Evolutionary conservation across 768 basidiomycete genomes (phyloP), one percentile per base, ranked within the genome.

Genomic region (Fomitopsis serialis): DNA sequence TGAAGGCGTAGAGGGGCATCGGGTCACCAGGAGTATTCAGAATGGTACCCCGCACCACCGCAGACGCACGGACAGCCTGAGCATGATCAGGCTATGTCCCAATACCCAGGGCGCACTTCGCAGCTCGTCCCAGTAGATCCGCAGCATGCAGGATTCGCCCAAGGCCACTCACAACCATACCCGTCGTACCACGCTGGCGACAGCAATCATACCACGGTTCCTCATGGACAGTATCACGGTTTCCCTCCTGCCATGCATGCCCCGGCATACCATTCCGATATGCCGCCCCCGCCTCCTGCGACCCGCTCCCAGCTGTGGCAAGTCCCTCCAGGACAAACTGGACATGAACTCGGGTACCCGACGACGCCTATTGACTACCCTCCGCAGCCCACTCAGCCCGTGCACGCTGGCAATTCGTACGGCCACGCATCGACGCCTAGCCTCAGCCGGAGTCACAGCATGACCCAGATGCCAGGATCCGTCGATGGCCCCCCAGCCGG

Each of bases 401-500:
- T 51, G 19, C 57, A 42, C 8, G 45, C 40, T 23, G 19, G 45
- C 9, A 50, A 48, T 12, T 40, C 50, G 2, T 34, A n/a, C 25
- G 54, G 47, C 21, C 42, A 21, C 37, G 23, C n/a, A 19, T 49
- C 11, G 11, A 51, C n/a, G 17, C 54, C 11, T 10, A 51, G 17
- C 42, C 54, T 17, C 54, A 49, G 42, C 48, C 42, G 42, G 45
- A 45, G 42, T 46, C 57, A 27, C 53, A 53, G 29, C 63, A 56
- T 32, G 63, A 53, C 24, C 49, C 52, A 32, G 53, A 29, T 12
- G 58, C 59, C 58, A 50, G 19, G 67, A 67, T 10, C 56, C 60
- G 27, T 60, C n/a, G n/a, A n/a, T n/a, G n/a, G n/a, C n/a, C n/a
- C n/a, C 35, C 25, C 55, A 48, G 1, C 34, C 25, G 24, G 34